These are phyloP conservation scores for Mallotus nudiflorus DNA, from an alignment of 345 rosid genomes.

Conservation along the genomic window DNA sequence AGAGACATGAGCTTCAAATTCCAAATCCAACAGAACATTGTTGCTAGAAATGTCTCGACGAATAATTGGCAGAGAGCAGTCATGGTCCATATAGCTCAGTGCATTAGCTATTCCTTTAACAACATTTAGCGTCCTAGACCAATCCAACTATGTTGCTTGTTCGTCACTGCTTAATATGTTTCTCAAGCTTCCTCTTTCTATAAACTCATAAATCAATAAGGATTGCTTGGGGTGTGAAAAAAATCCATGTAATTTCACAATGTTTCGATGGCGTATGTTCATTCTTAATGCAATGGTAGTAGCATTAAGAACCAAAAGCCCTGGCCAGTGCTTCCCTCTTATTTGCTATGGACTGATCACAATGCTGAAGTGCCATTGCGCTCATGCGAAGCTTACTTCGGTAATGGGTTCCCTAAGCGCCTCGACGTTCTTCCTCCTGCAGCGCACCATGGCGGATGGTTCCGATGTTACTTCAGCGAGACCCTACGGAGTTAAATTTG, in stretches of 20 bases:
- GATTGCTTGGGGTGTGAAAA: constrained; percentile 4
- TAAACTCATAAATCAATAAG: constrained; percentile 9
- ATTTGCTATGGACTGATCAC: constrained; percentile 83
- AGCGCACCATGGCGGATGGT: constrained; percentile 55
- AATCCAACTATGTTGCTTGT: constrained; percentile 8
- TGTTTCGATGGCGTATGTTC: constrained; percentile 18
- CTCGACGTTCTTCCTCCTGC: constrained; percentile 49
- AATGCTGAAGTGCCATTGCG: constrained; percentile 26
- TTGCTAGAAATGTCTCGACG: constrained; percentile 14
- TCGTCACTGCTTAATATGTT: background rate
- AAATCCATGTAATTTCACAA: constrained; percentile 12
- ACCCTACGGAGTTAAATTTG: constrained; percentile 79
- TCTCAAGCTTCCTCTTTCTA: constrained; percentile 17
- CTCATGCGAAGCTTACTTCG: constrained; percentile 87
- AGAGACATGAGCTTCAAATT: constrained; percentile 17
- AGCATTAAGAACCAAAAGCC: too few relatives aligned
- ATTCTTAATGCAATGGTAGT: too few relatives aligned
- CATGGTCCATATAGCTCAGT: constrained; percentile 16
- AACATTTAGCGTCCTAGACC: constrained; percentile 15
- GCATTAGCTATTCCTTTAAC: constrained; percentile 15
- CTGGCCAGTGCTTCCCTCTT: constrained; percentile 94
- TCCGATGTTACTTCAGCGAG: constrained; percentile 69
- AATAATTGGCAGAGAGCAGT: constrained; percentile 16
- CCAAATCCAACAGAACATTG: constrained; percentile 11
- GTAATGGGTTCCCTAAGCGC: constrained; percentile 73